Conservation (phyloP, 2,329 filamentous ascomycete species). For the Colletotrichum filicis region DNA sequence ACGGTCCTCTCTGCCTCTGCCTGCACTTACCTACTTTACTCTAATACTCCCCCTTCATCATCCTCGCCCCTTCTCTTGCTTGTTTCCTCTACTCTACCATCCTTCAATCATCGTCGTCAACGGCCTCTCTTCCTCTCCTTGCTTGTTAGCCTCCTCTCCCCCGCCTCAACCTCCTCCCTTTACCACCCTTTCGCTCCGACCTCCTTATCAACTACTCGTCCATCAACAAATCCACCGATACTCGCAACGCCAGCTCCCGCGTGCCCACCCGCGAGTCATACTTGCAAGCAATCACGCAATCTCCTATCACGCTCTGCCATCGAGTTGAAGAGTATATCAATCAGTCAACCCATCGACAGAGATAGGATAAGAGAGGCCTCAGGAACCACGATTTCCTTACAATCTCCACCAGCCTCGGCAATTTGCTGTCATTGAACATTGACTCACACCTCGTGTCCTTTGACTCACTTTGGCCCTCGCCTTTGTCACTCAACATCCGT, state of each 20-base stretch:
- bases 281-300: slow-evolving; percentile 34
- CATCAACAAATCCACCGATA: not conserved
- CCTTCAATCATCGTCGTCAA: slow-evolving; percentile 27
- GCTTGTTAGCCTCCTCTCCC: slow-evolving; percentile 34
- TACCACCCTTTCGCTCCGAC: slow-evolving; percentile 1
- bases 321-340: slow-evolving; percentile 10
- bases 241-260: slow-evolving; percentile 13
- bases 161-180: slow-evolving; percentile 32
- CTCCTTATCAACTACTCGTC: not conserved
- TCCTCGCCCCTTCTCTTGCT: slow-evolving; percentile 15
- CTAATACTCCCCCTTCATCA: slow-evolving; percentile 34
- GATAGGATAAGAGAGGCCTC: slow-evolving; percentile 34
- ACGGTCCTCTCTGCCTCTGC: slow-evolving; percentile 27
- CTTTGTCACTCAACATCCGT: slow-evolving; percentile 15
- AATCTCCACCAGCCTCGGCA: slow-evolving; percentile 5
- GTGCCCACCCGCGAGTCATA: slow-evolving; percentile 22
- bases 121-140: slow-evolving; percentile 35
- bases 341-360: slow-evolving; percentile 29
- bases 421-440: slow-evolving; percentile 19
- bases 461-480: slow-evolving; percentile 33
- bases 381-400: slow-evolving; percentile 3
- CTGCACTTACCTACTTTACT: slow-evolving; percentile 39
- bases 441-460: slow-evolving; percentile 19
- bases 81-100: slow-evolving; percentile 8
- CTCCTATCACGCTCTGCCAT: slow-evolving; percentile 14